These are phyloP conservation scores for Avena atlantica DNA, from an alignment of 176 grass and related monocot species.

Conservation along the genomic window DNA sequence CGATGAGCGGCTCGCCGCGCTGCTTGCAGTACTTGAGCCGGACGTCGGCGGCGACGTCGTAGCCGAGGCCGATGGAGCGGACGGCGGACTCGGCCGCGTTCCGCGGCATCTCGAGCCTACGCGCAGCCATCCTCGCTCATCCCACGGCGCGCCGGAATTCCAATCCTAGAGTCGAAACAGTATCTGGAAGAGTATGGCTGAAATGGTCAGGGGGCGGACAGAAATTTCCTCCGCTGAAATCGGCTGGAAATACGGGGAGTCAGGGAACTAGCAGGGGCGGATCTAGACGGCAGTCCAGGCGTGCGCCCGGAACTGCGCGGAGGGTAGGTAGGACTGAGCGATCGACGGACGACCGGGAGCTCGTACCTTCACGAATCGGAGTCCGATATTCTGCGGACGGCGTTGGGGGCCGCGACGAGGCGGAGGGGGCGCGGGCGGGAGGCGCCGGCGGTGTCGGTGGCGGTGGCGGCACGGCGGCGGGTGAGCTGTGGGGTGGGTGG, in stretches of 20 bases:
- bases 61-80: slow-evolving; percentile 80
- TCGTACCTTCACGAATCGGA: not conserved
- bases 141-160: not conserved
- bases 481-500: not conserved
- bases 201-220: not conserved
- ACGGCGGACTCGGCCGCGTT: slow-evolving; percentile 61
- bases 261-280: not conserved
- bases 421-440: not conserved
- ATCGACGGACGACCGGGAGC: not conserved
- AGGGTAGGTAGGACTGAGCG: not conserved
- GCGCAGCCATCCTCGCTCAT: slow-evolving; percentile 62
- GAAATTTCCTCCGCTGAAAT: not conserved
- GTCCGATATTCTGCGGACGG: too few relatives aligned
- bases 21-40: slow-evolving; percentile 89
- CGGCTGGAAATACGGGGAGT: not conserved
- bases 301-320: not conserved
- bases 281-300: not conserved
- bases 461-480: not conserved
- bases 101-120: slow-evolving; percentile 42
- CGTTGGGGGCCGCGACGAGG: not conserved
- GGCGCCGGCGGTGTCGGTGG: not conserved
- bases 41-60: slow-evolving; percentile 75
- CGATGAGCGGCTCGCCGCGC: slow-evolving; percentile 56
- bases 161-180: not conserved
- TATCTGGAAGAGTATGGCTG: not conserved